phyloP scores from a whole-genome alignment of 805 yeast species.

The Hanseniaspora lindneri region DNA sequence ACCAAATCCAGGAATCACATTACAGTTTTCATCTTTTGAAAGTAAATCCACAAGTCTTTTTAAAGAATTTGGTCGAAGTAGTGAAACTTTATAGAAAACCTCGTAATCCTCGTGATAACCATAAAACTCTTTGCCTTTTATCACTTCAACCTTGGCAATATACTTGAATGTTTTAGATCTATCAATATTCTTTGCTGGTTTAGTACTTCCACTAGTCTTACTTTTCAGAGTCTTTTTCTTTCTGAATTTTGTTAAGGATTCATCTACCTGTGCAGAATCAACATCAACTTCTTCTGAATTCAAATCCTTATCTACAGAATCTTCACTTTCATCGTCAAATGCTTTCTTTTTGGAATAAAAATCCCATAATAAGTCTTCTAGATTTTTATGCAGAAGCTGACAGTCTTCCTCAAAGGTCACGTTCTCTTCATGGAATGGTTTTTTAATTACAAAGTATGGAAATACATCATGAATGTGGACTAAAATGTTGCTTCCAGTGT shows the following conservation, averaged over 20 bases:
- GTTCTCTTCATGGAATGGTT: constrained; percentile 33
- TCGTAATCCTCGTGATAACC: constrained; percentile 62
- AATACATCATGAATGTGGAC: constrained; percentile 74
- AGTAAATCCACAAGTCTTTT: constrained; percentile 44
- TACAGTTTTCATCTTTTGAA: constrained; percentile 20
- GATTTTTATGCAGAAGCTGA: constrained; percentile 30
- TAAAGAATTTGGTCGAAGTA: constrained; percentile 50
- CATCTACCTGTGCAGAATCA: neutral
- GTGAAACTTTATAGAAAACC: constrained; percentile 55
- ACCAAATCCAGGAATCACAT: constrained; percentile 22
- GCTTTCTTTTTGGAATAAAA: constrained; percentile 30
- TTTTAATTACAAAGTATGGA: constrained; percentile 68
- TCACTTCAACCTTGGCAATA: constrained; percentile 49
- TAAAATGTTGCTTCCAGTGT: constrained; percentile 45
- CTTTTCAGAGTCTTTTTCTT: neutral
- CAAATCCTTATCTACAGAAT: constrained; percentile 11
- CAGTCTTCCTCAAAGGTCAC: constrained; percentile 29
- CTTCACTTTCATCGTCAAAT: constrained; percentile 4
- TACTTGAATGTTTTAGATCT: constrained; percentile 29
- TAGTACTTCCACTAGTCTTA: too few relatives aligned
- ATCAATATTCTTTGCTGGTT: too few relatives aligned
- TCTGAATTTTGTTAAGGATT: neutral
- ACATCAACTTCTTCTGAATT: constrained; percentile 5
- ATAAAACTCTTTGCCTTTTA: constrained; percentile 71
- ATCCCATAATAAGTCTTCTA: constrained; percentile 35